Conservation (phyloP, 2,329 filamentous ascomycete species). For the Aspergillus sp. region DNA sequence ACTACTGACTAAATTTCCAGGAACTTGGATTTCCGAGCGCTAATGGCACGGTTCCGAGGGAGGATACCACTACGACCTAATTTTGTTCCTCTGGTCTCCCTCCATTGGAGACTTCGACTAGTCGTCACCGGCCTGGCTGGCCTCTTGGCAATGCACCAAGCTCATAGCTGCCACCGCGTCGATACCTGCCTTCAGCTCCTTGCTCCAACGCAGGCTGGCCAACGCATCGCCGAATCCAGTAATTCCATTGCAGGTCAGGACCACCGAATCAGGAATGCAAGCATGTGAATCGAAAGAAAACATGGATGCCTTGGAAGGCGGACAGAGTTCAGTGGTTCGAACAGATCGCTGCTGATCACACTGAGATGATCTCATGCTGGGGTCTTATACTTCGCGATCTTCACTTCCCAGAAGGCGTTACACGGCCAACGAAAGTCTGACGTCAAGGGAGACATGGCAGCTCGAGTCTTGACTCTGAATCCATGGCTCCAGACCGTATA, state of each 20-base stretch:
- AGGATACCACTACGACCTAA: not conserved
- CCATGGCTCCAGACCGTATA: not conserved
- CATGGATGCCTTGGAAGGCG: not conserved
- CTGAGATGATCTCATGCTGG: conserved; percentile 5
- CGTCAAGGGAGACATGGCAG: not conserved
- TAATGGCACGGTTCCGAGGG: too few species aligned
- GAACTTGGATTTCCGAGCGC: not conserved
- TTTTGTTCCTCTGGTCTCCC: not conserved
- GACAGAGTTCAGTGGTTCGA: not conserved
- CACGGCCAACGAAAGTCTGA: conserved; percentile 4
- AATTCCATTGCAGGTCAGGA: not conserved
- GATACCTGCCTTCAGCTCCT: not conserved
- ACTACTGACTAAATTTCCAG: not conserved
- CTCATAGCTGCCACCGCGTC: not conserved
- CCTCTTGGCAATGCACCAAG: not conserved
- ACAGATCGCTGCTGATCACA: not conserved
- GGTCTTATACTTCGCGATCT: not conserved
- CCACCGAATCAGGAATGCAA: not conserved
- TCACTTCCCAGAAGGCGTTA: not conserved
- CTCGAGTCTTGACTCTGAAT: not conserved
- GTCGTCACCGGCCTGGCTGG: not conserved
- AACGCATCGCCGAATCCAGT: not conserved
- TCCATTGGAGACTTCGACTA: not conserved
- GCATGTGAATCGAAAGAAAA: not conserved
- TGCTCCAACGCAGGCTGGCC: not conserved